Evolutionary conservation across 106 monocot species (phyloP).

Genomic region (Apostasia ramifera): DNA sequence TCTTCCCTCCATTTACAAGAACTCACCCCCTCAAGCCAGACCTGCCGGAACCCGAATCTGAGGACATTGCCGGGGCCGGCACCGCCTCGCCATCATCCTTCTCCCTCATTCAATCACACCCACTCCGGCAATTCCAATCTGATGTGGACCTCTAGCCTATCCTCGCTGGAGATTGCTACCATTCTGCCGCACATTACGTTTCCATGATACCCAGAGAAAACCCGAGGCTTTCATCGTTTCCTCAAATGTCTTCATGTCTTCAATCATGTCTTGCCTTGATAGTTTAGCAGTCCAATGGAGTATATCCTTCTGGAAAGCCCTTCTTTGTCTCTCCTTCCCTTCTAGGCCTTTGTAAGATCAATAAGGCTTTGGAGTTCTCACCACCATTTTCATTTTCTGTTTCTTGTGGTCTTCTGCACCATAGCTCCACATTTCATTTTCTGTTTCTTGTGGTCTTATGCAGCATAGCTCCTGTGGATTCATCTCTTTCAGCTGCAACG

Average conservation of each 20-base stretch:
- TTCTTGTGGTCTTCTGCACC: background rate
- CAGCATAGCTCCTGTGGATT: slow-evolving; percentile 36
- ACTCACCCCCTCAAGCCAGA: slow-evolving; percentile 1
- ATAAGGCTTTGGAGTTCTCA: slow-evolving; percentile 7
- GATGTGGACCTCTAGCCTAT: background rate
- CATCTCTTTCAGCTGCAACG: slow-evolving; percentile 50
- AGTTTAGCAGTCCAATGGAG: slow-evolving; percentile 59
- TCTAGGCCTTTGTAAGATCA: slow-evolving; percentile 31
- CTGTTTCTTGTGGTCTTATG: background rate
- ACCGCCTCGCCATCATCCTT: slow-evolving; percentile 27
- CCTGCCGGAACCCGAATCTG: slow-evolving; percentile 8
- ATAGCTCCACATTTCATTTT: background rate
- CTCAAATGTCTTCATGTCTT: slow-evolving; percentile 62
- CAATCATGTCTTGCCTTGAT: slow-evolving; percentile 50
- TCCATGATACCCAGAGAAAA: slow-evolving; percentile 23
- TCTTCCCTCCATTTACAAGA: background rate
- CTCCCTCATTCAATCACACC: slow-evolving; percentile 29
- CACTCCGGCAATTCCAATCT: slow-evolving; percentile 8
- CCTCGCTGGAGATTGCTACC: slow-evolving; percentile 12
- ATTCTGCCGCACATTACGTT: slow-evolving; percentile 17
- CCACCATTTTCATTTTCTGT: background rate
- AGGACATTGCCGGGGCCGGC: slow-evolving; percentile 10
- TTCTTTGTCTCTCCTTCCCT: slow-evolving; percentile 49
- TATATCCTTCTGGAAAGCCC: slow-evolving; percentile 81
- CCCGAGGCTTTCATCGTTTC: slow-evolving; percentile 46